Percentiles rank a stretch among this genome's conserved stretches.
Evolutionary conservation across 345 rosid genomes (phyloP).

Genomic region (Excoecaria agallocha): DNA sequence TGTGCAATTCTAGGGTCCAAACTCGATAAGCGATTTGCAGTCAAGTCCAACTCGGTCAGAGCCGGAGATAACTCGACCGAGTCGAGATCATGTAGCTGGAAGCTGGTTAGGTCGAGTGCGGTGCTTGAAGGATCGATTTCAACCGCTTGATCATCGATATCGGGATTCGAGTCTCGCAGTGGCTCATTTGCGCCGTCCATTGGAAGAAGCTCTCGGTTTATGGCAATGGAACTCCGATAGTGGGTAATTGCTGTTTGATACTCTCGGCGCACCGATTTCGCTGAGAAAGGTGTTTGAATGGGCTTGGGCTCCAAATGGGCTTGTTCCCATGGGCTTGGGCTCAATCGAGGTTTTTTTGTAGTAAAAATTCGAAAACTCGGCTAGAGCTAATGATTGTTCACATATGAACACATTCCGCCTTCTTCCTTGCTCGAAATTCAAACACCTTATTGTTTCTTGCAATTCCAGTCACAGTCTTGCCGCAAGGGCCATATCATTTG

Average conservation of each 20-base stretch:
- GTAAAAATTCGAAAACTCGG: not conserved
- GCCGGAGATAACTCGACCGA: conserved; percentile 56
- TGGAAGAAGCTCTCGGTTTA: not conserved
- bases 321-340: not conserved
- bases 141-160: conserved; percentile 16
- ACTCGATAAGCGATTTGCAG: conserved; percentile 74
- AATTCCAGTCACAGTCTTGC: conserved; percentile 19
- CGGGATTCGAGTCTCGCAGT: not conserved
- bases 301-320: conserved; percentile 2
- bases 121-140: conserved; percentile 52
- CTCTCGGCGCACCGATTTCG: not conserved
- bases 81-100: conserved; percentile 82
- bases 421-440: not conserved
- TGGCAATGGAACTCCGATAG: not conserved
- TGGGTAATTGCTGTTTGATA: not conserved
- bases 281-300: not conserved
- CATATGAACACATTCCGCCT: conserved; percentile 12
- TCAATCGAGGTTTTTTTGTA: not conserved
- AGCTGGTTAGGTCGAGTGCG: conserved; percentile 84
- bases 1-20: conserved; percentile 71
- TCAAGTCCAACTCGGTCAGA: conserved; percentile 85
- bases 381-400: not conserved
- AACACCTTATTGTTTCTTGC: conserved; percentile 14
- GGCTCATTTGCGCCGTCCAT: conserved; percentile 4
- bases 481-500: conserved; percentile 10